Percentiles rank a stretch among this genome's conserved stretches.
phyloP scores from a whole-genome alignment of 1,139 yeast species.

The Trichomonascaceae sp. region DNA sequence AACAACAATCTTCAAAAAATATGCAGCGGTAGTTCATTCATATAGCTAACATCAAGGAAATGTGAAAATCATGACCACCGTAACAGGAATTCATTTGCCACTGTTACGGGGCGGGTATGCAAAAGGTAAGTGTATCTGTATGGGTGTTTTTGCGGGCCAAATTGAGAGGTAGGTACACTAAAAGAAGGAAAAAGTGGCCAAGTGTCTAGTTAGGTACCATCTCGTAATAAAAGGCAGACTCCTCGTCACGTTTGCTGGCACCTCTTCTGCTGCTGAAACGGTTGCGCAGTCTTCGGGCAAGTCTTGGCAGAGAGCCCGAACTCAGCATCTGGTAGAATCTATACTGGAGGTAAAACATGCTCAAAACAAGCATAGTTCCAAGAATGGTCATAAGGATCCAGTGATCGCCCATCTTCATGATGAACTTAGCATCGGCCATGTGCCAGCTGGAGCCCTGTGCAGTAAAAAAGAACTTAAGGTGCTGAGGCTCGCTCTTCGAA shows the following conservation, averaged over 20 bases:
- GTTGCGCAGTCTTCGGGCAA: slow-evolving; percentile 2
- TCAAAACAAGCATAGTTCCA: slow-evolving; percentile 48
- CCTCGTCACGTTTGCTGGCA: slow-evolving; percentile 1
- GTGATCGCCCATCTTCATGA: slow-evolving; percentile 59
- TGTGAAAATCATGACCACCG: no score
- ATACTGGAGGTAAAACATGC: slow-evolving; percentile 46
- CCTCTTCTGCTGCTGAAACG: not conserved
- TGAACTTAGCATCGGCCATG: slow-evolving; percentile 64
- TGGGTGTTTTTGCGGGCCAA: no score
- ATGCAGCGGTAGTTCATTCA: no score
- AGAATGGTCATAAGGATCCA: slow-evolving; percentile 53
- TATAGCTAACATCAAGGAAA: no score
- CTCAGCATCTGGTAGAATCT: slow-evolving; percentile 10
- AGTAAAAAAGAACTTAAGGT: slow-evolving; percentile 44
- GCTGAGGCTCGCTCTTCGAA: slow-evolving; percentile 7
- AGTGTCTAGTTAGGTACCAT: slow-evolving; percentile 4
- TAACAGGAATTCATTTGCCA: no score
- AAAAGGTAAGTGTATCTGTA: no score
- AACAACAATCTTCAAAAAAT: no score
- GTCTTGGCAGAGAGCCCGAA: slow-evolving; percentile 7
- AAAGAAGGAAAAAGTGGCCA: no score
- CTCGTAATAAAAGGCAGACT: slow-evolving; percentile 5
- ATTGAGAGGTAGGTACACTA: no score
- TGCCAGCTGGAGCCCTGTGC: slow-evolving; percentile 83
- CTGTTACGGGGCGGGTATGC: no score